Conservation (phyloP, 176 grass and related monocot species). For the Carex cristatella region DNA sequence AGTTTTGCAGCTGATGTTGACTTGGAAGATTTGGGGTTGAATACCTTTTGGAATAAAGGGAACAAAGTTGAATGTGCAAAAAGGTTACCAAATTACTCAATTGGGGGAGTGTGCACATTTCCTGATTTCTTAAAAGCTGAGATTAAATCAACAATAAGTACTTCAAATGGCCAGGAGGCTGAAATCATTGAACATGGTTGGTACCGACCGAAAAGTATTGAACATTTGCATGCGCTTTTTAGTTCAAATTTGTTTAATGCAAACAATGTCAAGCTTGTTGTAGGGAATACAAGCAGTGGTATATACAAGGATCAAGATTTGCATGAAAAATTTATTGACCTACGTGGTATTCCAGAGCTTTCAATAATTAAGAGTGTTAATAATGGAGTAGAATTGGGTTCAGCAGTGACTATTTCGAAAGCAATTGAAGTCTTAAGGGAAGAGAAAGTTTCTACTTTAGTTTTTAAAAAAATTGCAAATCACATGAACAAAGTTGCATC, state of each 20-base stretch:
- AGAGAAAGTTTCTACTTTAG: slow-evolving; percentile 16
- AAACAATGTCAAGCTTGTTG: slow-evolving; percentile 41
- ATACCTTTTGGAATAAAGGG: slow-evolving; percentile 62
- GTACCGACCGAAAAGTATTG: slow-evolving; percentile 47
- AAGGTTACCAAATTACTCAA: slow-evolving; percentile 42
- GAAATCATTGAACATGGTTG: slow-evolving; percentile 21
- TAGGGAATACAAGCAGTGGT: slow-evolving; percentile 55
- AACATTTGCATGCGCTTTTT: slow-evolving; percentile 39
- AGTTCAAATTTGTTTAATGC: slow-evolving; percentile 24
- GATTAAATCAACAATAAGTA: slow-evolving; percentile 29
- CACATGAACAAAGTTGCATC: slow-evolving; percentile 70
- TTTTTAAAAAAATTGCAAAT: slow-evolving; percentile 58
- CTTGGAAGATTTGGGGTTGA: slow-evolving; percentile 70
- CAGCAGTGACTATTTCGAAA: slow-evolving; percentile 49
- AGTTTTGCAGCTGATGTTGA: slow-evolving; percentile 75
- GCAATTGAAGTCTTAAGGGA: slow-evolving; percentile 39
- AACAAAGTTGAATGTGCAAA: slow-evolving; percentile 28
- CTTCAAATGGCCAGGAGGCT: background rate
- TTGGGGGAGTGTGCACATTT: slow-evolving; percentile 48
- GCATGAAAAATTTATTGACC: slow-evolving; percentile 52
- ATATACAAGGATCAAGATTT: slow-evolving; percentile 61
- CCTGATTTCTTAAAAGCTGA: slow-evolving; percentile 52
- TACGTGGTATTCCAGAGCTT: slow-evolving; percentile 56
- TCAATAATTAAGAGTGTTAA: slow-evolving; percentile 23
- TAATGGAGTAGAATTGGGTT: slow-evolving; percentile 50